phyloP scores from a whole-genome alignment of 73 alveolate species.

The Tetrahymena malaccensis region DNA sequence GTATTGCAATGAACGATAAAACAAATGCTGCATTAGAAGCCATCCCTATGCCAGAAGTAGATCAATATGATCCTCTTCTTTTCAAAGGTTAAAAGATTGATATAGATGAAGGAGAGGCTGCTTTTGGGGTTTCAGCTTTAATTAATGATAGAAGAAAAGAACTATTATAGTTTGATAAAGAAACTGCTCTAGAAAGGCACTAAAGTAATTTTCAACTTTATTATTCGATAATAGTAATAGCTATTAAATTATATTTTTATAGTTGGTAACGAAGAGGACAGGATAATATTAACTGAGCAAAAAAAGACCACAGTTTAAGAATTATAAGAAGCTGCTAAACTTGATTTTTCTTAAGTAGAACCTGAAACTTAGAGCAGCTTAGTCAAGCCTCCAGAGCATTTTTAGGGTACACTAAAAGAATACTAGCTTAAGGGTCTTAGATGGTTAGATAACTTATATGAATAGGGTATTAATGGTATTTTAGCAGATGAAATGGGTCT shows the following conservation, averaged over 20 bases:
- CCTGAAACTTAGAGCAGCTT: conserved; percentile 61
- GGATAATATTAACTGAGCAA: conserved; percentile 24
- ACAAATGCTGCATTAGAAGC: conserved; percentile 24
- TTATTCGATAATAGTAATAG: conserved; percentile 37
- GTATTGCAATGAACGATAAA: conserved; percentile 72
- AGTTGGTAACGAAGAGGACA: conserved; percentile 51
- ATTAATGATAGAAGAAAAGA: conserved; percentile 29
- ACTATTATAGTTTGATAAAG: conserved; percentile 69
- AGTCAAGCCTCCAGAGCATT: conserved; percentile 81
- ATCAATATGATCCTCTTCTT: conserved; percentile 11
- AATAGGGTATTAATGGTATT: conserved; percentile 96
- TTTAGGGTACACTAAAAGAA: conserved; percentile 89
- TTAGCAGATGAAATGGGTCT: conserved; percentile 99
- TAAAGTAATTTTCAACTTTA: conserved; percentile 71
- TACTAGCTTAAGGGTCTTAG: conserved; percentile 96
- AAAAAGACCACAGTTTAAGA: conserved; percentile 22
- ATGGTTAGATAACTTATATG: conserved; percentile 96
- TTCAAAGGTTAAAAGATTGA: conserved; percentile 38
- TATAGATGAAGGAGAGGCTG: conserved; percentile 44
- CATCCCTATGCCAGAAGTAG: conserved; percentile 7
- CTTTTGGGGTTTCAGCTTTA: conserved; percentile 43
- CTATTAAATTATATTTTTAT: conserved; percentile 38
- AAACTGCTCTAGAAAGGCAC: conserved; percentile 78
- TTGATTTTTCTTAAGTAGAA: conserved; percentile 82
- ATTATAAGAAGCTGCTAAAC: conserved; percentile 41